Evolutionary conservation across 1,139 yeast species (phyloP).

Genomic region (Candida sanyaensis): DNA sequence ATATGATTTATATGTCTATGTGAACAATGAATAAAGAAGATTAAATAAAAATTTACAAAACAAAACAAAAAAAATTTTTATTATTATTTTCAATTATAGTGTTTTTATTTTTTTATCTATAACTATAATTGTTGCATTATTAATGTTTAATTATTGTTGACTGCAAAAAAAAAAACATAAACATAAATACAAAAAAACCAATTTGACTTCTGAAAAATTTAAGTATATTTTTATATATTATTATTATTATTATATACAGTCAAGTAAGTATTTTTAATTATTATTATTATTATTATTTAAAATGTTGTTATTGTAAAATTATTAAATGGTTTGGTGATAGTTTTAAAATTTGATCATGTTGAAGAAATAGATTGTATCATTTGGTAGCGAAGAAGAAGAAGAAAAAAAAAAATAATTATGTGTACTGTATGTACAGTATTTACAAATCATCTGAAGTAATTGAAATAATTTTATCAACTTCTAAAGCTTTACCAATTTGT

Average conservation of each 20-base stretch:
- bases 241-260: too few relatives aligned
- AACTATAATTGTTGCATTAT: not conserved
- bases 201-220: too few relatives aligned
- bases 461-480: constrained; percentile 48
- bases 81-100: too few relatives aligned
- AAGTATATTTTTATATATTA: not conserved
- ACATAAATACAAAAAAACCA: too few relatives aligned
- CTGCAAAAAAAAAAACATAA: too few relatives aligned
- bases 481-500: constrained; percentile 51
- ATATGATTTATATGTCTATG: too few relatives aligned
- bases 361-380: too few relatives aligned
- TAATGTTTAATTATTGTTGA: not conserved
- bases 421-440: too few relatives aligned
- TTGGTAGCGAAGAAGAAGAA: too few relatives aligned
- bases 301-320: not conserved
- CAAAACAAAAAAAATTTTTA: too few relatives aligned
- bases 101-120: not conserved
- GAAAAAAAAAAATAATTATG: too few relatives aligned
- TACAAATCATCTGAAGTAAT: constrained; percentile 30
- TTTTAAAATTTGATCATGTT: not conserved
- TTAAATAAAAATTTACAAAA: too few relatives aligned
- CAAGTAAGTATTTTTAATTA: not conserved
- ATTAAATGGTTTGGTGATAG: not conserved
- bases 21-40: not conserved
- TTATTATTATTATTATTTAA: not conserved